A percentile compares a stretch with the other conserved stretches of the same genome.
Conservation (phyloP, 768 basidiomycete species). For the Kockovaella imperatae region DNA sequence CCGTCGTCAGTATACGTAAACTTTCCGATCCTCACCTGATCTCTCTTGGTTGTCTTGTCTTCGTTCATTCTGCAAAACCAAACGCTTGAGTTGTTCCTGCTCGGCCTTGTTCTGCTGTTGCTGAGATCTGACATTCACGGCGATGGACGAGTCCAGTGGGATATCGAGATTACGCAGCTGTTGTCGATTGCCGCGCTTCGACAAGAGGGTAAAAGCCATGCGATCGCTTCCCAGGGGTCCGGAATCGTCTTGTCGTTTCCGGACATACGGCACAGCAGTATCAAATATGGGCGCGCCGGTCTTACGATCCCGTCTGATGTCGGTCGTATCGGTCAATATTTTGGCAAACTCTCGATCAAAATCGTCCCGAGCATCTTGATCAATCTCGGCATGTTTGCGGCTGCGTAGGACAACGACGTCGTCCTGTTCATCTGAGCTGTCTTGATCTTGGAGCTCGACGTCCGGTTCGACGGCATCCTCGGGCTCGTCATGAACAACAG, state of each 20-base stretch:
- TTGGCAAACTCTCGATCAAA: slow-evolving; percentile 94
- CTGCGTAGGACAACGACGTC: slow-evolving; percentile 61
- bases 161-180: slow-evolving; percentile 55
- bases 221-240: slow-evolving; percentile 42
- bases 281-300: slow-evolving; percentile 84
- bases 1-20: neutral
- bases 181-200: slow-evolving; percentile 68
- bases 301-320: slow-evolving; percentile 71
- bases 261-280: slow-evolving; percentile 59
- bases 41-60: slow-evolving; percentile 41
- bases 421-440: slow-evolving; percentile 70
- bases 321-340: slow-evolving; percentile 83
- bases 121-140: slow-evolving; percentile 80
- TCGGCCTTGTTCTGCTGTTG: slow-evolving; percentile 92
- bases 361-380: slow-evolving; percentile 82
- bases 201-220: slow-evolving; percentile 89
- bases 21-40: slow-evolving; percentile 16
- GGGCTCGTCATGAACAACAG: neutral
- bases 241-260: slow-evolving; percentile 51
- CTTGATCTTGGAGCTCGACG: slow-evolving; percentile 47
- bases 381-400: slow-evolving; percentile 66
- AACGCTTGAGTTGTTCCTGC: slow-evolving; percentile 91
- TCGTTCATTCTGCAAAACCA: slow-evolving; percentile 51
- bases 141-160: slow-evolving; percentile 77
- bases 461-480: neutral